These are phyloP conservation scores for Ascochyta viciae-villosae DNA, from an alignment of 2,329 filamentous ascomycete species.

Conservation along the genomic window DNA sequence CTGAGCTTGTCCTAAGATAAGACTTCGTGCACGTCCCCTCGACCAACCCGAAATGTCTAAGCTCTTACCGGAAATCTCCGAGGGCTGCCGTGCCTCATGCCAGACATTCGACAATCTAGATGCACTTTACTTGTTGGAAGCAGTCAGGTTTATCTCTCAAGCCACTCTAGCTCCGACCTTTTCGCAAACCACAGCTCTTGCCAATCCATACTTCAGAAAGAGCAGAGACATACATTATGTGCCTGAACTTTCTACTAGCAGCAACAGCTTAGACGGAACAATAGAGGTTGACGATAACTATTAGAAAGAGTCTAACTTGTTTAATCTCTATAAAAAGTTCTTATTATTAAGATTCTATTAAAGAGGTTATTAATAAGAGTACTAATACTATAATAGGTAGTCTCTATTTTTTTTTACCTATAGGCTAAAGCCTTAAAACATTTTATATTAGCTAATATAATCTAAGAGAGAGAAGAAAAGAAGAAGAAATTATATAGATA, in stretches of 20 bases:
- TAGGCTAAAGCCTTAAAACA: too few species aligned
- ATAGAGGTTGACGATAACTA: conserved; percentile 24
- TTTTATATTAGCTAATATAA: too few species aligned
- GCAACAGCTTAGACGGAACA: conserved; percentile 19
- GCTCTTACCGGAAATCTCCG: conserved; percentile 19
- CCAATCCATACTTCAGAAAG: conserved; percentile 23
- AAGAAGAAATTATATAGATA: too few species aligned
- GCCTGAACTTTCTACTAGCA: conserved; percentile 11
- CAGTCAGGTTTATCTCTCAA: conserved; percentile 48
- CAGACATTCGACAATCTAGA: conserved; percentile 40
- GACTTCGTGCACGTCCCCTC: conserved; percentile 25
- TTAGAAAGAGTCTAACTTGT: conserved; percentile 30
- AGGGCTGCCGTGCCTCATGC: conserved; percentile 21
- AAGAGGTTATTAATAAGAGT: conserved; percentile 24
- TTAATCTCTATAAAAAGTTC: conserved; percentile 40
- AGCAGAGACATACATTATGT: conserved; percentile 14
- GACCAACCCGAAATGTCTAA: conserved; percentile 18
- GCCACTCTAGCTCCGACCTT: conserved; percentile 32
- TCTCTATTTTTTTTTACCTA: background rate
- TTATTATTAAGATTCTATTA: conserved; percentile 31
- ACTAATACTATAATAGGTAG: background rate
- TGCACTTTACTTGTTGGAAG: conserved; percentile 25
- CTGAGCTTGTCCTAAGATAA: conserved; percentile 29
- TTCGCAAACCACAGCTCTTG: conserved; percentile 18
- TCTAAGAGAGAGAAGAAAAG: too few species aligned